phyloP scores from a whole-genome alignment of 495 filamentous ascomycete genomes.

The Monascus purpureus region DNA sequence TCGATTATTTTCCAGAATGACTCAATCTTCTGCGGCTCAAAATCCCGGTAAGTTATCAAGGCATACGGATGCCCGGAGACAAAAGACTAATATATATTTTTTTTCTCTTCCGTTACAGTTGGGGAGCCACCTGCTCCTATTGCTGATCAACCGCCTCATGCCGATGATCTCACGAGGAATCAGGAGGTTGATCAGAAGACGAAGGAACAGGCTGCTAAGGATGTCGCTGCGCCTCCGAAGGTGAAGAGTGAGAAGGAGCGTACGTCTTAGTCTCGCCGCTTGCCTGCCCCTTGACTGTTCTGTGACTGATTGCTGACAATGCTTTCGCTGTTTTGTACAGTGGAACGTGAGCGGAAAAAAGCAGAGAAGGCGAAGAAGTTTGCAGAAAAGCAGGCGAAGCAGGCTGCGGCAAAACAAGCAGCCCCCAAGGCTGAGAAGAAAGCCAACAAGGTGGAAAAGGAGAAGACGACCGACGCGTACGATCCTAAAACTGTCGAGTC shows the following conservation, averaged over 20 bases:
- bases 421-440: conserved; percentile 35
- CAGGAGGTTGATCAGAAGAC: conserved; percentile 29
- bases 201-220: conserved; percentile 27
- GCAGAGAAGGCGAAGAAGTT: conserved; percentile 48
- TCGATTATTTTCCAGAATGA: conserved; percentile 42
- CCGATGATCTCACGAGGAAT: conserved; percentile 32
- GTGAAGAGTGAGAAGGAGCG: conserved; percentile 48
- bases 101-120: conserved; percentile 16
- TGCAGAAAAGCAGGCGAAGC: conserved; percentile 43
- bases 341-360: conserved; percentile 44
- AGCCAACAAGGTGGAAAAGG: conserved; percentile 18
- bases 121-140: conserved; percentile 39
- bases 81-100: conserved; percentile 2
- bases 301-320: conserved; percentile 8
- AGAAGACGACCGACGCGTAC: conserved; percentile 28
- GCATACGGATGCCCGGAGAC: neutral
- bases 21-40: conserved; percentile 41
- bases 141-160: conserved; percentile 29
- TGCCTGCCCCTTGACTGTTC: neutral
- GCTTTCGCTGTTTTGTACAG: conserved; percentile 8
- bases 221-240: conserved; percentile 31
- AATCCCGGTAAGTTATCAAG: conserved; percentile 41
- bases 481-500: conserved; percentile 42
- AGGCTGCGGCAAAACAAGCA: conserved; percentile 22
- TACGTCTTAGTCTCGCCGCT: conserved; percentile 16